Evolutionary conservation across 768 basidiomycete genomes (phyloP).

Genomic region (Flagelloscypha sp.): DNA sequence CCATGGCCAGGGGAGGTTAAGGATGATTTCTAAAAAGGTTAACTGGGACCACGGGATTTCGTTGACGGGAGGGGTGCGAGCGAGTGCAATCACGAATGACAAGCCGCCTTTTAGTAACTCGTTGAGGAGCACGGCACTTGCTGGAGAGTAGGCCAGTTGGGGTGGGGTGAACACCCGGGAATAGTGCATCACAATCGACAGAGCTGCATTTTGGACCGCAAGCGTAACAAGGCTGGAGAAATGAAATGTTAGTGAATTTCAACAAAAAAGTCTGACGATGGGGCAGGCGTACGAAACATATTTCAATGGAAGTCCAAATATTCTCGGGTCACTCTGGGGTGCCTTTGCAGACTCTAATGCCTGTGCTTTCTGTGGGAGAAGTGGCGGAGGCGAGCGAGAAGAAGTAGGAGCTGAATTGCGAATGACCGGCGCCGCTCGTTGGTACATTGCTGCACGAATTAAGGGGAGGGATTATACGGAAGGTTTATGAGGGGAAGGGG

Average conservation of each 20-base stretch:
- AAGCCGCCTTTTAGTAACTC: slow-evolving; percentile 92
- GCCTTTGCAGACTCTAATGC: too few species aligned
- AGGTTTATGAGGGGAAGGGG: too few species aligned
- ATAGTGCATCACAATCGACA: slow-evolving; percentile 98
- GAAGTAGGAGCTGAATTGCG: too few species aligned
- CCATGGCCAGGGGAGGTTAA: slow-evolving; percentile 35
- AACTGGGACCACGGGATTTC: slow-evolving; percentile 35
- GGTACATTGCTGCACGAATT: too few species aligned
- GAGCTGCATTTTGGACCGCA: slow-evolving; percentile 89
- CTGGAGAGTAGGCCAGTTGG: slow-evolving; percentile 81
- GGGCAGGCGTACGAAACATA: slow-evolving; percentile 60
- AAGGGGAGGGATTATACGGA: too few species aligned
- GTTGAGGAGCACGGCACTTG: slow-evolving; percentile 88
- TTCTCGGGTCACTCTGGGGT: slow-evolving; percentile 32
- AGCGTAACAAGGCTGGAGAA: slow-evolving; percentile 63
- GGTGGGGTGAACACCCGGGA: slow-evolving; percentile 84
- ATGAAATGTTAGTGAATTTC: slow-evolving; percentile 7
- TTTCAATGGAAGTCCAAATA: slow-evolving; percentile 71
- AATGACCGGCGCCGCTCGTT: too few species aligned
- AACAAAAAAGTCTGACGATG: slow-evolving; percentile 1
- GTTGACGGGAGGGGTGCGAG: slow-evolving; percentile 34
- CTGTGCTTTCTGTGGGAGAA: too few species aligned
- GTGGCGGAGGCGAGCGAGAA: too few species aligned
- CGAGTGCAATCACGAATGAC: slow-evolving; percentile 80
- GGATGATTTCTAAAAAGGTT: slow-evolving; percentile 27